These are phyloP conservation scores for Bacidia gigantensis DNA, from an alignment of 495 filamentous ascomycete genomes.

Conservation along the genomic window DNA sequence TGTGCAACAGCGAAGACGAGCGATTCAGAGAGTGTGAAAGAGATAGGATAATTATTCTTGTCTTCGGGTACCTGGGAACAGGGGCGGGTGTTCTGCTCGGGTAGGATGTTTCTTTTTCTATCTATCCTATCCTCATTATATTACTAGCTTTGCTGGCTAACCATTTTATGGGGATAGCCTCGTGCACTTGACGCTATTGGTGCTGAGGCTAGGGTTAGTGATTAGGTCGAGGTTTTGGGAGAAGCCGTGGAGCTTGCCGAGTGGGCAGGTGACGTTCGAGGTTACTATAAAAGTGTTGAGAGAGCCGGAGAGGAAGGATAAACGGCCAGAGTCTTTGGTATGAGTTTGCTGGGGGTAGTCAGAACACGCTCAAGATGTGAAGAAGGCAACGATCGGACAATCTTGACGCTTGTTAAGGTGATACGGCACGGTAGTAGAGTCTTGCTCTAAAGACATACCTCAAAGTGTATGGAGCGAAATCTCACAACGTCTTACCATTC, in stretches of 20 bases:
- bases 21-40: not conserved
- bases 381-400: no score
- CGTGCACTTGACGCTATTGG: slow-evolving; percentile 1
- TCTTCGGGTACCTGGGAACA: not conserved
- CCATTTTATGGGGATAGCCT: not conserved
- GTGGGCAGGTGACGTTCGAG: slow-evolving; percentile 2
- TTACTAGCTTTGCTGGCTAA: not conserved
- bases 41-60: not conserved
- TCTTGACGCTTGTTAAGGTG: no score
- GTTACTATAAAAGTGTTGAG: slow-evolving; percentile 1
- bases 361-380: no score
- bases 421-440: no score
- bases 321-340: slow-evolving; percentile 1
- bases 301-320: not conserved
- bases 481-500: no score
- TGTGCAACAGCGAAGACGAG: not conserved
- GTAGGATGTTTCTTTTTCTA: not conserved
- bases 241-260: not conserved
- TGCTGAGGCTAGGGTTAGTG: not conserved
- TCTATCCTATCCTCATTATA: not conserved
- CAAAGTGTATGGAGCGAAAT: no score
- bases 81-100: not conserved
- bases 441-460: no score
- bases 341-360: slow-evolving; percentile 2
- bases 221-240: not conserved